A percentile compares a stretch with the other conserved stretches of the same genome.
Evolutionary conservation across 148 eudicot genomes (phyloP).

Genomic region (Camellia sinensis): DNA sequence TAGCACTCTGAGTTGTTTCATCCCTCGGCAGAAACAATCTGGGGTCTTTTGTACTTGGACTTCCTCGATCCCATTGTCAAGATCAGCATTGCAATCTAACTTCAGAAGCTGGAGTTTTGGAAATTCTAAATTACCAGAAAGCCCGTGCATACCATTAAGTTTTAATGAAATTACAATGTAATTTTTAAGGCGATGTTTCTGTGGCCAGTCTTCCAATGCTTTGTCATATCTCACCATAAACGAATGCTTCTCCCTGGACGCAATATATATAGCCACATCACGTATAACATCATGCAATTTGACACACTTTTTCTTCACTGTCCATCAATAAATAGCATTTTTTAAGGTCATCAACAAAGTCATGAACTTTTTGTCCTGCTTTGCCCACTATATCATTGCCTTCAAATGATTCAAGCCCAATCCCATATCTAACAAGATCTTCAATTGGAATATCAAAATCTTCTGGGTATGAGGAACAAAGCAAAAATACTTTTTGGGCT

Average conservation of each 20-base stretch:
- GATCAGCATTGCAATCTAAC: not conserved
- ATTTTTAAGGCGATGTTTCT: not conserved
- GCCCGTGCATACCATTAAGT: not conserved
- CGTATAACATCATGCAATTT: slow-evolving; percentile 27
- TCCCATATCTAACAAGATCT: slow-evolving; percentile 2
- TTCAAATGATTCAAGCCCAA: slow-evolving; percentile 5
- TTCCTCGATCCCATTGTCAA: too few relatives aligned
- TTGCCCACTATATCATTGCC: not conserved
- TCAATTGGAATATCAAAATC: not conserved
- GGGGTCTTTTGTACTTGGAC: not conserved
- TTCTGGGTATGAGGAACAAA: slow-evolving; percentile 12
- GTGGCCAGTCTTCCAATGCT: not conserved
- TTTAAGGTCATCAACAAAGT: not conserved
- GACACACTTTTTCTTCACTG: not conserved
- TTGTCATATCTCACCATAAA: not conserved
- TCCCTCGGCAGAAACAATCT: not conserved
- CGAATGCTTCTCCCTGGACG: slow-evolving; percentile 1
- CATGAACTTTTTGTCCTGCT: slow-evolving; percentile 1
- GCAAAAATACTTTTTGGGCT: not conserved
- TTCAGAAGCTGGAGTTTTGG: not conserved
- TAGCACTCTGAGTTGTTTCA: slow-evolving; percentile 10
- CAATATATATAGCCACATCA: slow-evolving; percentile 5
- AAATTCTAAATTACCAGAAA: slow-evolving; percentile 1
- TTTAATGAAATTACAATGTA: not conserved
- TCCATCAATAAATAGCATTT: slow-evolving; percentile 4